Evolutionary conservation across 441 rosid species (phyloP).

Genomic region (Adansonia grandidieri): DNA sequence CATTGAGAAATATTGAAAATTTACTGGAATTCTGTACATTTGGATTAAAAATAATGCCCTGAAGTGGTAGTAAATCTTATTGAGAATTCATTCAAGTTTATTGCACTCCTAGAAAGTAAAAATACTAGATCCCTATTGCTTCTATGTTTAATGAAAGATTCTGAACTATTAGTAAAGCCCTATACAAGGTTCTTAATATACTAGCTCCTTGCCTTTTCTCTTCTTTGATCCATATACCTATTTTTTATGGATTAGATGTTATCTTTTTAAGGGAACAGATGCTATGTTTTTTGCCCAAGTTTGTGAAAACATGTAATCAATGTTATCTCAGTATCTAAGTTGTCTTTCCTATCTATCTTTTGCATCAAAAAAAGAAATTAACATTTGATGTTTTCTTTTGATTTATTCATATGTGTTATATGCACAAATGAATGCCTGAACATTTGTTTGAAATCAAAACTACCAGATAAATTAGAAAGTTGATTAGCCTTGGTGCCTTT

Average conservation of each 20-base stretch:
- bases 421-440: background rate
- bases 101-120: background rate
- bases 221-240: background rate
- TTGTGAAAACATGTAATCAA: background rate
- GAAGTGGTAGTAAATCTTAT: background rate
- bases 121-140: background rate
- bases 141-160: background rate
- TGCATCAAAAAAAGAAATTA: background rate
- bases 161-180: background rate
- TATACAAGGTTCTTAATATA: background rate
- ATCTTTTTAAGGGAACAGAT: too few relatives aligned
- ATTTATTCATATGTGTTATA: background rate
- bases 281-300: background rate
- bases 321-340: background rate
- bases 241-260: too few relatives aligned
- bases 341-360: background rate
- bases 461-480: background rate
- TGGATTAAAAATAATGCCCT: background rate
- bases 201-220: background rate
- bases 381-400: background rate
- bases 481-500: background rate
- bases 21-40: background rate
- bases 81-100: background rate
- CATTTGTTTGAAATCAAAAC: background rate
- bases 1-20: background rate